Evolutionary conservation across 805 yeast species (phyloP).

Genomic region (Maudiozyma turicensis): DNA sequence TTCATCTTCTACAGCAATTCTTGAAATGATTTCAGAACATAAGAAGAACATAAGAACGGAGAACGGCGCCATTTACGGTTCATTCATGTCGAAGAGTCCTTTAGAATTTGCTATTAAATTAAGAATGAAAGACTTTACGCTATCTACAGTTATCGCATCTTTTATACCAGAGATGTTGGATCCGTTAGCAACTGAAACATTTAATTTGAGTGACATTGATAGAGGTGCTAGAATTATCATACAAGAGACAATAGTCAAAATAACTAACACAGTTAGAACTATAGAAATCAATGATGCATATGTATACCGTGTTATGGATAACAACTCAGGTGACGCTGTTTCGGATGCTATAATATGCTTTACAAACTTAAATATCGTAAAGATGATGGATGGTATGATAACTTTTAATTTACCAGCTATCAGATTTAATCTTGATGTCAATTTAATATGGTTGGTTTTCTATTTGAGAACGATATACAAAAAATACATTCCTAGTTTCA

Average conservation of each 20-base stretch:
- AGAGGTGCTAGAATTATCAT: constrained; percentile 19
- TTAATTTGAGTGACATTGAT: constrained; percentile 15
- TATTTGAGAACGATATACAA: constrained; percentile 12
- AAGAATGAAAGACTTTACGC: constrained; percentile 20
- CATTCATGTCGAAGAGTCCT: neutral
- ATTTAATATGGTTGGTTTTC: constrained; percentile 22
- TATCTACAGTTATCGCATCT: constrained; percentile 16
- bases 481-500: constrained; percentile 5
- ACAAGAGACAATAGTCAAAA: constrained; percentile 14
- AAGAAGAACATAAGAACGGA: neutral
- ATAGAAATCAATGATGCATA: constrained; percentile 12
- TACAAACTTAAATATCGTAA: constrained; percentile 8
- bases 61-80: neutral
- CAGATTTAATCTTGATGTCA: constrained; percentile 22
- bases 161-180: constrained; percentile 19
- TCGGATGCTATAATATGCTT: constrained; percentile 14
- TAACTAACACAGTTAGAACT: constrained; percentile 5
- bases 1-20: constrained; percentile 1
- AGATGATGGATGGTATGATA: neutral
- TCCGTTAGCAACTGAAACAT: constrained; percentile 11
- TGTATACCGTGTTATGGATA: constrained; percentile 19
- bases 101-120: constrained; percentile 16
- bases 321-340: constrained; percentile 3
- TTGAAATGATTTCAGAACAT: constrained; percentile 1
- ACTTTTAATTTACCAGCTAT: constrained; percentile 14